A percentile compares a stretch with the other conserved stretches of the same genome.
These are phyloP conservation scores for Plasmodium sp. DNA, from an alignment of 169 alveolate genomes.

Conservation along the genomic window DNA sequence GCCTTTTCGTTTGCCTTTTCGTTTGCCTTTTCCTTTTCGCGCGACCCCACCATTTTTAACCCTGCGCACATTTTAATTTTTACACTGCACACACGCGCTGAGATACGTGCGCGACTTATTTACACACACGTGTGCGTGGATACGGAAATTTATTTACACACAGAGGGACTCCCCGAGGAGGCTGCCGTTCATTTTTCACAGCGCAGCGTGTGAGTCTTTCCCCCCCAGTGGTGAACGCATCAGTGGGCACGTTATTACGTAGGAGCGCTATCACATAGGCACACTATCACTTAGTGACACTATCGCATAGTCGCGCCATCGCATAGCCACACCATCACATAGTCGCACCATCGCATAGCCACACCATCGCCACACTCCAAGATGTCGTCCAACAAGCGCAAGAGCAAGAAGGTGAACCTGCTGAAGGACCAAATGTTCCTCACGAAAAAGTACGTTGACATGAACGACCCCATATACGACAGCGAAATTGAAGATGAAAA, in stretches of 20 bases:
- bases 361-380: background rate
- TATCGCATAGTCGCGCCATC: too few relatives aligned
- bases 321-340: too few relatives aligned
- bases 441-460: slow-evolving; percentile 68
- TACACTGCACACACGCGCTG: background rate
- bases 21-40: background rate
- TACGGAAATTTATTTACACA: background rate
- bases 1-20: background rate
- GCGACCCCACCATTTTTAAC: background rate
- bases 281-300: too few relatives aligned
- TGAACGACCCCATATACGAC: slow-evolving; percentile 74
- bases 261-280: too few relatives aligned
- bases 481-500: slow-evolving; percentile 73
- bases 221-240: background rate
- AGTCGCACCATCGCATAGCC: too few relatives aligned
- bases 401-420: slow-evolving; percentile 50
- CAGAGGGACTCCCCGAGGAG: background rate
- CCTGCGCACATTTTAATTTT: background rate
- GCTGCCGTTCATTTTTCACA: background rate
- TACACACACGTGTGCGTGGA: background rate
- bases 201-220: background rate
- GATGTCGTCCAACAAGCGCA: slow-evolving; percentile 32
- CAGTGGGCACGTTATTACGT: background rate
- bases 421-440: slow-evolving; percentile 64
- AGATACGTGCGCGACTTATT: background rate